Evolutionary conservation across 257 asterid genomes (phyloP).

Genomic region (Euphrasia confusa): DNA sequence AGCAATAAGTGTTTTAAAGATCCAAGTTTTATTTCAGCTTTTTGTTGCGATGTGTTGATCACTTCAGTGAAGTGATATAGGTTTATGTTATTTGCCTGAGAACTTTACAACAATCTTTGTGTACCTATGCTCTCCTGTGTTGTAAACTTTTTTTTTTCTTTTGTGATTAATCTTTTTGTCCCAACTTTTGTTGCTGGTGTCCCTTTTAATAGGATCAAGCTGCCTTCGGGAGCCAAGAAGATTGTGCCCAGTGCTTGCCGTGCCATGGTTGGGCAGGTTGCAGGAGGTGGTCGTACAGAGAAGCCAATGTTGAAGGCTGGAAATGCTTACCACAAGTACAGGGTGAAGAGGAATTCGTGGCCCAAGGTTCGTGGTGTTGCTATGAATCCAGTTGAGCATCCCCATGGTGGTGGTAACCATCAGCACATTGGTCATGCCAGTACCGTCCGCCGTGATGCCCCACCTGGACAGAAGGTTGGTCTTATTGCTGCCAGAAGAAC

Average conservation of each 20-base stretch:
- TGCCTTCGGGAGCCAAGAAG: background rate
- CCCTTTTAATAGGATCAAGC: background rate
- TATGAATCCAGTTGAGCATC: background rate
- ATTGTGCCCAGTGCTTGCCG: background rate
- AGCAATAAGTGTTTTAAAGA: too few species aligned
- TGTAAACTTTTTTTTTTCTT: too few species aligned
- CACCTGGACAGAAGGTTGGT: background rate
- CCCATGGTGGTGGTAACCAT: conserved; percentile 2
- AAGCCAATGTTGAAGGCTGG: conserved; percentile 4
- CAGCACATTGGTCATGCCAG: conserved; percentile 1
- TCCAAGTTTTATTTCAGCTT: too few species aligned
- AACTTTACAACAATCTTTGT: too few species aligned
- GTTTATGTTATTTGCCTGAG: too few species aligned
- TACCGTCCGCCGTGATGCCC: background rate
- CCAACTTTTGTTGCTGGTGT: too few species aligned
- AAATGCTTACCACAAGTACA: background rate
- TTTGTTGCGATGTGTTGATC: too few species aligned
- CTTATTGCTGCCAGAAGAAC: conserved; percentile 1
- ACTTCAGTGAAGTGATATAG: too few species aligned
- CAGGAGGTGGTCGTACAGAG: background rate
- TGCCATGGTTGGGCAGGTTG: background rate
- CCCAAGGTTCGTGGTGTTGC: conserved; percentile 2
- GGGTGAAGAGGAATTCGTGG: background rate
- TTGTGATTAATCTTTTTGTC: too few species aligned
- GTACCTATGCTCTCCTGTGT: too few species aligned